Evolutionary conservation across 2,329 filamentous ascomycete genomes (phyloP), one percentile per base, ranked within the genome.

Genomic region (Didymella exigua): DNA sequence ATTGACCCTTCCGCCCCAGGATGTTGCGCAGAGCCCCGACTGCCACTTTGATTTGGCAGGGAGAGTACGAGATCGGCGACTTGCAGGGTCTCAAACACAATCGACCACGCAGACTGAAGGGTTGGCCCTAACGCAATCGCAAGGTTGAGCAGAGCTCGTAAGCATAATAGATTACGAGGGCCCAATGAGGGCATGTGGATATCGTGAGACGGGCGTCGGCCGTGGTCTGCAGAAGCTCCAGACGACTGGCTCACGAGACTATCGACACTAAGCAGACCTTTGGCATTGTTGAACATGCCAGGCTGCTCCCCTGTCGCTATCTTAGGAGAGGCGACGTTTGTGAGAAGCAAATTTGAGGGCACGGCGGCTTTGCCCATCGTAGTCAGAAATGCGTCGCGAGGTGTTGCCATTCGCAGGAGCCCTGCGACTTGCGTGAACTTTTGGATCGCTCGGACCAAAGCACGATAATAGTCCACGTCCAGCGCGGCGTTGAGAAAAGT

Each of bases 391-490:
- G 95, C 95, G 79, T 99, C 95, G 61, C 95, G 84, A 0, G 95
- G 93, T 0, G 93, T 97, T 11, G 84, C 80, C 9, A 98, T 83
- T 59, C 93, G 87, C 8, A 99, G 77, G 41, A 99, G 80, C 5
- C 95, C 96, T 33, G 95, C 91, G 2, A 98, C 93, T 71, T 99
- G 96, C 0, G 95, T 90, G 67, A 99, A 90, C 61, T 96, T 92
- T 68, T 99, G 95, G 64, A 98, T 96, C 0, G 93, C 90, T 62
- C 95, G 86, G 21, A 99, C 93, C 1, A 99, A 80, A 9, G 89
- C 86, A 63, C 97, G 93, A 67, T 98, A 99, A 65, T 95, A 97
- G 48, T 97, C 92, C 1, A 91, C 89, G 71, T 99, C 95, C 4
- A 99, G 79, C 0, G 93, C 87, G 26, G 95, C 91, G 70, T 96